Base-by-base conservation (phyloP, 257 asterid genomes). In the Eucommia ulmoides region DNA sequence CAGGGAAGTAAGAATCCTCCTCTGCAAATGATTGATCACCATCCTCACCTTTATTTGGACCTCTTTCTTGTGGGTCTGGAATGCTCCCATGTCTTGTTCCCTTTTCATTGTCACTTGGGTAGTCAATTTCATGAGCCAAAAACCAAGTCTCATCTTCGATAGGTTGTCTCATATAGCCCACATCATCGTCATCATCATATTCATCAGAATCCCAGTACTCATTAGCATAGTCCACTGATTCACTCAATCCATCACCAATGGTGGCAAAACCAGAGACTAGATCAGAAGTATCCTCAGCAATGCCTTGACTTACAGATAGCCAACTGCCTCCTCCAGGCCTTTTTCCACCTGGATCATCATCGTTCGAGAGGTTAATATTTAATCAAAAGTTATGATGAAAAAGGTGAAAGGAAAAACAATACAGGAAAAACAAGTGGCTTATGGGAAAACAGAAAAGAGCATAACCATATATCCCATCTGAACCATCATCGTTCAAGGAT, bases 171-270 rank as follows among this genome's bases (percentile, higher is more conserved):
- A 74, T 91, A 63, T 86, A 91, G 48, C 99, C 99, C 19, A 82
- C 93, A 66, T 85, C 97, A 14, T 89, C 96, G 42, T 89, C 97
- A 22, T 89, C 97, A 59, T 82, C 96, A 54, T 85, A 89, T 65
- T 89, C 96, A 63, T 89, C 97, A 9, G 97, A 89, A 63, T 89
- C 97, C 97, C 94, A 89, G 58, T 80, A 82, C 60, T 85, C 96
- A 49, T 82, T 89, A 18, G 88, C 91, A 62, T 80, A 89, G 70
- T 85, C 96, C 54, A 82, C 65, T 61, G 88, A 70, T 68, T 85
- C 96, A 69, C 84, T 84, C 68, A 88, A 64, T 54, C 93, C 93
- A 67, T 84, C 89, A 55, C 99, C 99, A 41, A 91, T 66, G 53
- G 91, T 85, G 60, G 96, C 96, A 70, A 89, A 85, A 78, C 96